These are phyloP conservation scores for Tetrastigma voinierianum DNA, from an alignment of 164 flowering plant genomes.

Conservation along the genomic window DNA sequence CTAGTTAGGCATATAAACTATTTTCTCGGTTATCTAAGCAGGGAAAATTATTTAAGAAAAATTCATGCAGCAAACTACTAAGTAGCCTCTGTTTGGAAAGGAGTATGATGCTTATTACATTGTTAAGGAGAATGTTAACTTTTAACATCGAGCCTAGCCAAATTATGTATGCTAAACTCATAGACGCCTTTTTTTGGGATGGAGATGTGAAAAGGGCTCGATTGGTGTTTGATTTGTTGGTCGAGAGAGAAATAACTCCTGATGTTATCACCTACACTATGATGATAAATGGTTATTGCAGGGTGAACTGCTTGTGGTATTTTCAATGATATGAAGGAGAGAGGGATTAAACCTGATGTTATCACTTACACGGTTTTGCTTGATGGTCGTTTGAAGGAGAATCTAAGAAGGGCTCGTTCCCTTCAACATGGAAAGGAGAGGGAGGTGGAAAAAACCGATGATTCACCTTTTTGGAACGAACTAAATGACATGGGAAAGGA, in stretches of 20 bases:
- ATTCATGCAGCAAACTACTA: constrained; percentile 45
- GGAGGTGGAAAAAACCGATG: no score
- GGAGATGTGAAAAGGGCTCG: constrained; percentile 53
- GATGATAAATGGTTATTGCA: constrained; percentile 69
- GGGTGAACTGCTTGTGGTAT: constrained; percentile 35
- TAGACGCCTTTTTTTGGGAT: constrained; percentile 48
- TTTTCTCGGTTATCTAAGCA: constrained; percentile 35
- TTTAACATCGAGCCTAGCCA: no score
- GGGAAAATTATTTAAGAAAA: constrained; percentile 25
- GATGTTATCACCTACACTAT: constrained; percentile 59
- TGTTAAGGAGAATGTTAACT: constrained; percentile 35
- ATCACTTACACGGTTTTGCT: no score
- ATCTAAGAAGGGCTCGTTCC: no score
- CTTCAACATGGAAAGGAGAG: no score
- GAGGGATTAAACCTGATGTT: no score
- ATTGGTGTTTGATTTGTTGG: constrained; percentile 38
- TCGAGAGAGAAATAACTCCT: constrained; percentile 39
- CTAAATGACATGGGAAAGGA: no score
- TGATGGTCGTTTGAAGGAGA: no score
- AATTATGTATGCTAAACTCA: constrained; percentile 41
- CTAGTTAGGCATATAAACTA: constrained; percentile 44
- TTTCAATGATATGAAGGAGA: no score
- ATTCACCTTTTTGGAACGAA: no score
- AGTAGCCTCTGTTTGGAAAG: constrained; percentile 39
- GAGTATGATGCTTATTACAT: constrained; percentile 29